phyloP scores from a whole-genome alignment of 176 grass and related monocot species.

The Carex scoparia region DNA sequence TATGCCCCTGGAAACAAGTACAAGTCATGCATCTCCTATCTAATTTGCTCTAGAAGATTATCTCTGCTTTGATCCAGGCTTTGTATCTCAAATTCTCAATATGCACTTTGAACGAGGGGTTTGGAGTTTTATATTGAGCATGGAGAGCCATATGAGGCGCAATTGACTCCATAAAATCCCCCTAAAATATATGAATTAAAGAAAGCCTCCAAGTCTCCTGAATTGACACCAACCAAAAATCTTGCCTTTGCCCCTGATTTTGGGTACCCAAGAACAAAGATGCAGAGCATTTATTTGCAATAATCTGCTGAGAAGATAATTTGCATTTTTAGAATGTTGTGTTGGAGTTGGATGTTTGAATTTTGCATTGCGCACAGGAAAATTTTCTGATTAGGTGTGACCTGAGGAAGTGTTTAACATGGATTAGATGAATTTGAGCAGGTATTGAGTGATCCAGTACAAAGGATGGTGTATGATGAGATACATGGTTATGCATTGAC shows the following conservation, averaged over 20 bases:
- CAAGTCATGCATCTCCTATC: background rate
- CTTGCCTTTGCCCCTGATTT: background rate
- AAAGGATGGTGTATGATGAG: constrained; percentile 76
- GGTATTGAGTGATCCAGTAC: constrained; percentile 82
- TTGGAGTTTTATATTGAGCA: background rate
- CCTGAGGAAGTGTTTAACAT: background rate
- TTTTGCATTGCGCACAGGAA: background rate
- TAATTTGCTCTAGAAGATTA: background rate
- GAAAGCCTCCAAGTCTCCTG: background rate
- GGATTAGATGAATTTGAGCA: constrained; percentile 19
- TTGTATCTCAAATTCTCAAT: background rate
- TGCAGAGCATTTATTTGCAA: constrained; percentile 1
- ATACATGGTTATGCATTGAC: constrained; percentile 74
- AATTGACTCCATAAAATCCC: background rate
- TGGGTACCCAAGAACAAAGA: background rate
- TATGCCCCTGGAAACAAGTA: background rate
- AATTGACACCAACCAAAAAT: background rate
- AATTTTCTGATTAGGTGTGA: background rate
- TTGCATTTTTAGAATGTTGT: background rate
- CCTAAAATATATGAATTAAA: background rate
- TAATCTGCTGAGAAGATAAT: background rate
- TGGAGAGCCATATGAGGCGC: background rate
- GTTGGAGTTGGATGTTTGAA: background rate
- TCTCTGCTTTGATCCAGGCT: background rate
- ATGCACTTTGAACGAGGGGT: background rate